Evolutionary conservation across 1,284 basidiomycete genomes (phyloP).

Genomic region (Trametes sp.): DNA sequence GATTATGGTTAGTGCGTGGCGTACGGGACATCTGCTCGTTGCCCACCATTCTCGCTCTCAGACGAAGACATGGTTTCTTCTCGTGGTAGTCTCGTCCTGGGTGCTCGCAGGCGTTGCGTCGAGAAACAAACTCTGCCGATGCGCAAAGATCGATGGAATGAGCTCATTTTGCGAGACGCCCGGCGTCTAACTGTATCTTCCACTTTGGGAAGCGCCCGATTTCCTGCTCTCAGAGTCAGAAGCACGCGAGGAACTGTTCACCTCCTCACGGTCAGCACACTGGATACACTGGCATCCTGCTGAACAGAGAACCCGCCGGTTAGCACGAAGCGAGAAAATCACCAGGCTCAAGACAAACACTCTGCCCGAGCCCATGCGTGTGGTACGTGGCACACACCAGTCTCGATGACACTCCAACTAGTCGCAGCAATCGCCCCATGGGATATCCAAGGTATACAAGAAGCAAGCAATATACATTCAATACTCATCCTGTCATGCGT

Average conservation of each 20-base stretch:
- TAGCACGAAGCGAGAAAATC: not conserved
- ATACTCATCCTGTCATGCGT: no score
- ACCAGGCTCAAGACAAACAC: not conserved
- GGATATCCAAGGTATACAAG: not conserved
- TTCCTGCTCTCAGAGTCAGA: not conserved
- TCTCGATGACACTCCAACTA: no score
- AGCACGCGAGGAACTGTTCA: no score
- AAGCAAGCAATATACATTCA: not conserved
- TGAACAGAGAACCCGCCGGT: no score
- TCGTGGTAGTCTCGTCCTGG: not conserved
- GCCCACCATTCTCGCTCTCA: conserved; percentile 12
- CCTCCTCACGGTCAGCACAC: no score
- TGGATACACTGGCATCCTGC: no score
- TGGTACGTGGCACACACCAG: no score
- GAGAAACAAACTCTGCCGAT: not conserved
- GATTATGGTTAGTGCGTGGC: no score
- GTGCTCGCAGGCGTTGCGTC: conserved; percentile 1
- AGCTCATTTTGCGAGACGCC: conserved; percentile 12
- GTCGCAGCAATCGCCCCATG: not conserved
- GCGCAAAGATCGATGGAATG: conserved; percentile 14
- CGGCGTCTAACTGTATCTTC: conserved; percentile 15
- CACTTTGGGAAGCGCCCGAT: not conserved
- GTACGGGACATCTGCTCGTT: not conserved
- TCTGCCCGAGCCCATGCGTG: no score
- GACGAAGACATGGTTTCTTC: conserved; percentile 2